Base-by-base conservation (phyloP, 495 filamentous ascomycete species). In the Talaromyces nanjingensis region DNA sequence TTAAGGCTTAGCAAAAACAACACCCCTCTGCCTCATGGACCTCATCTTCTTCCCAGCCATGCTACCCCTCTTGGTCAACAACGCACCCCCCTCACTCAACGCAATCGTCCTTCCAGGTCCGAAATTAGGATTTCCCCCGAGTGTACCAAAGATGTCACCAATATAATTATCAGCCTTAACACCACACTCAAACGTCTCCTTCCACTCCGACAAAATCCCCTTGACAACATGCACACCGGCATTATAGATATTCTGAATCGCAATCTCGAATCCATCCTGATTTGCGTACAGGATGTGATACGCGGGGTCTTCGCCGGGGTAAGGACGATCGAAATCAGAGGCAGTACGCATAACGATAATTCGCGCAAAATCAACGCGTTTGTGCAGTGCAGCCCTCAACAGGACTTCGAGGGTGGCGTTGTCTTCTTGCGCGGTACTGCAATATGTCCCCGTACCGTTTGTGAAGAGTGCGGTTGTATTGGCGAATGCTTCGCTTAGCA, bases 281-380 rank as follows among this genome's bases (percentile, higher is more conserved):
- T 87, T 68, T 0, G 81, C 67, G 20, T 83, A 81, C 39, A 87
- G 74, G 20, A 91, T 76, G 65, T 91, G 85, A 16, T 82, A 71
- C 20, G 79, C 75, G 0, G 79, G 76, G 0, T 78, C 75, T 27
- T 83, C 70, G 3, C 82, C 84, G 18, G 84, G 80, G 64, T 86
- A 86, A 0, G 85, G 86, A 3, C 88, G 81, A 66, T 91, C 89
- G 69, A 92, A 91, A 72, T 91, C 83, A 27, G 84, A 85, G 3
- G 83, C 89, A 60, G 88, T 87, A 57, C 89, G 84, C 87, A 92
- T 90, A 63, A 90, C 72, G 65, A 91, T 88, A 63, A 89, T 83
- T 4, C 89, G 82, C 8, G 75, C 67, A 72, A 89, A 91, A 67
- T 92, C 89, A 3, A 86, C 83, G 3, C 85, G 72, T 4, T 80